Conservation (phyloP, 2,329 filamentous ascomycete genomes). For the Fusarium sp. region DNA sequence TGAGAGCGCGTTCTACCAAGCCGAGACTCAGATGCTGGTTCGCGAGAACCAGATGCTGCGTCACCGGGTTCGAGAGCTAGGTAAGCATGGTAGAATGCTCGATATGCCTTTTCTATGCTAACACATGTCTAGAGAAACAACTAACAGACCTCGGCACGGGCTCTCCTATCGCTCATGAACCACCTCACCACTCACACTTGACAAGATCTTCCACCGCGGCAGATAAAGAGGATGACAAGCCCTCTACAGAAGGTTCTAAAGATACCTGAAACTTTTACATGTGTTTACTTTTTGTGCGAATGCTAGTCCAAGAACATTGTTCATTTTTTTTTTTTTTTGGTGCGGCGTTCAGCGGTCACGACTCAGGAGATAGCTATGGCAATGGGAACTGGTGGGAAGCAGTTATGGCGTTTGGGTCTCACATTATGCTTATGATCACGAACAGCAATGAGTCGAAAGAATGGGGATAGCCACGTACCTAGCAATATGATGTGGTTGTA, state of each 20-base stretch:
- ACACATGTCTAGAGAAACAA: conserved; percentile 57
- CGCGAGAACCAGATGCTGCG: conserved; percentile 86
- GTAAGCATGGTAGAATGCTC: conserved; percentile 54
- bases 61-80: conserved; percentile 76
- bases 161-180: conserved; percentile 52
- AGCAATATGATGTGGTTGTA: background rate
- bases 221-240: conserved; percentile 49
- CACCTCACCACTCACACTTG: conserved; percentile 59
- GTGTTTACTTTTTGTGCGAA: background rate
- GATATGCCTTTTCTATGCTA: conserved; percentile 2
- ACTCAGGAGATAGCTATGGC: conserved; percentile 3
- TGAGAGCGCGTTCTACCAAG: conserved; percentile 82
- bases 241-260: conserved; percentile 20
- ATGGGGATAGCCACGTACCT: background rate
- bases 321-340: conserved; percentile 9
- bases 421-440: background rate
- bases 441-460: background rate
- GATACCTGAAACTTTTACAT: conserved; percentile 19
- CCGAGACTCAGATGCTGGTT: conserved; percentile 79
- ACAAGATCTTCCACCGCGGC: conserved; percentile 57
- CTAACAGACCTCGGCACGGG: conserved; percentile 55
- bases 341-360: conserved; percentile 27
- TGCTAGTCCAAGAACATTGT: background rate
- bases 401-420: conserved; percentile 22
- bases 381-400: conserved; percentile 4